These are phyloP conservation scores for Lignosus rhinocerotis DNA, from an alignment of 1,284 basidiomycete species.

Conservation along the genomic window DNA sequence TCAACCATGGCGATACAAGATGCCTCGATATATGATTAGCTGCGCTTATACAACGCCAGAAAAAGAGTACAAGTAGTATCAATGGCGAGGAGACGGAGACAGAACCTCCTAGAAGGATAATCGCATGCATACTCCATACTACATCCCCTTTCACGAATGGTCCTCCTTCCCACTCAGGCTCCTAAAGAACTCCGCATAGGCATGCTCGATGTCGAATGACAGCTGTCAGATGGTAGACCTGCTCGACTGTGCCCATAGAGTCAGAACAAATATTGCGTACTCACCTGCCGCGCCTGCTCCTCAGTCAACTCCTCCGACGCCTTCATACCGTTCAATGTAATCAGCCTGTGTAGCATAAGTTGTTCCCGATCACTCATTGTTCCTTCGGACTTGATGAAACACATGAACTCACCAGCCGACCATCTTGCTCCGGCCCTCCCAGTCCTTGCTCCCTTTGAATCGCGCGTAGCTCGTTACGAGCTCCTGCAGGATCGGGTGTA, in stretches of 20 bases:
- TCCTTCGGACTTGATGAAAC: background rate
- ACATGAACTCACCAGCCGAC: constrained; percentile 76
- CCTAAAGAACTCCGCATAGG: constrained; percentile 95
- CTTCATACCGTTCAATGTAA: constrained; percentile 95
- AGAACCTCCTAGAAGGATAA: no score
- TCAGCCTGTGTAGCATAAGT: constrained; percentile 65
- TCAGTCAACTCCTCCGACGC: constrained; percentile 96
- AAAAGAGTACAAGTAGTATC: background rate
- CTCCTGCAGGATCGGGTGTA: constrained; percentile 94
- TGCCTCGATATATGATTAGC: no score
- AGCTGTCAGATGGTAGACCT: constrained; percentile 50
- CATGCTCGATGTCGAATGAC: constrained; percentile 95
- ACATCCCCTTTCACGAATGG: constrained; percentile 12
- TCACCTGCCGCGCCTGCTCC: constrained; percentile 90
- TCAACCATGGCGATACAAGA: no score
- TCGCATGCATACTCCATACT: background rate
- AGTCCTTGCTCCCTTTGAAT: constrained; percentile 91
- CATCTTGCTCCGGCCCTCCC: constrained; percentile 93
- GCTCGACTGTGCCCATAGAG: background rate
- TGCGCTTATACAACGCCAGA: no score
- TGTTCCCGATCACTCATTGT: background rate
- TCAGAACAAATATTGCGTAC: background rate
- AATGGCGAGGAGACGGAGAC: no score
- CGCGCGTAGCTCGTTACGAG: constrained; percentile 90
- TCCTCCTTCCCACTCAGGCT: constrained; percentile 61